These are phyloP conservation scores for Scortechinia acanthostroma DNA, from an alignment of 2,329 filamentous ascomycete species.

Conservation along the genomic window DNA sequence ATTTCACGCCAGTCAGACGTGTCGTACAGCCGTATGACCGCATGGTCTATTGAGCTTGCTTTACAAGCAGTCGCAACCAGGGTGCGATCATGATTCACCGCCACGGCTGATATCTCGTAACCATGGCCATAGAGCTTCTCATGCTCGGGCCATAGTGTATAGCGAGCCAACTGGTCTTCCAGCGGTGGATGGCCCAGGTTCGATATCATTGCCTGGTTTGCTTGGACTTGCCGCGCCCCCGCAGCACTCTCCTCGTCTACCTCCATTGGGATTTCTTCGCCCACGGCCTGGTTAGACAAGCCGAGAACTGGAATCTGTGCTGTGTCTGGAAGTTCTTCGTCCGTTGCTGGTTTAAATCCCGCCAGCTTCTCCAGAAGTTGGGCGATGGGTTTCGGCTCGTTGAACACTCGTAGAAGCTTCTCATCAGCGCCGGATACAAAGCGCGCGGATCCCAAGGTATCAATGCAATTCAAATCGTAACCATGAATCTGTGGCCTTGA, in stretches of 20 bases:
- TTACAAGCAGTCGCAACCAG: slow-evolving; percentile 87
- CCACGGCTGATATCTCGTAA: slow-evolving; percentile 87
- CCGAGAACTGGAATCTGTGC: not conserved
- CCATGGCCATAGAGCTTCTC: slow-evolving; percentile 98
- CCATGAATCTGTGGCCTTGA: slow-evolving; percentile 93
- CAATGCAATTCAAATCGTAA: slow-evolving; percentile 93
- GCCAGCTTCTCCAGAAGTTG: slow-evolving; percentile 58
- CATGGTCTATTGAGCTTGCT: slow-evolving; percentile 86
- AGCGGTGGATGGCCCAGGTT: slow-evolving; percentile 71
- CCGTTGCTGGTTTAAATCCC: not conserved
- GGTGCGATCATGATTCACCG: slow-evolving; percentile 66
- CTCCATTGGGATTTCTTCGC: not conserved
- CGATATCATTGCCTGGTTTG: slow-evolving; percentile 52
- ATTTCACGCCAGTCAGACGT: slow-evolving; percentile 82
- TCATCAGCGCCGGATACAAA: slow-evolving; percentile 96
- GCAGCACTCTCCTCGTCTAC: not conserved
- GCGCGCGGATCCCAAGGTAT: slow-evolving; percentile 62
- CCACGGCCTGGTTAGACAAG: not conserved
- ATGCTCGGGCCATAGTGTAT: slow-evolving; percentile 89
- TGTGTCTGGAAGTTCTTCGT: slow-evolving; percentile 1
- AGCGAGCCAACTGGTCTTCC: slow-evolving; percentile 81
- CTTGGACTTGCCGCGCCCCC: slow-evolving; percentile 21
- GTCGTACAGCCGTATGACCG: slow-evolving; percentile 86
- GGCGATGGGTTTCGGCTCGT: slow-evolving; percentile 78
- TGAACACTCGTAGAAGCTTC: slow-evolving; percentile 94